A percentile compares a stretch with the other conserved stretches of the same genome.
These are phyloP conservation scores for Microbotryomycetes sp. DNA, from an alignment of 1,284 basidiomycete genomes.

Conservation along the genomic window DNA sequence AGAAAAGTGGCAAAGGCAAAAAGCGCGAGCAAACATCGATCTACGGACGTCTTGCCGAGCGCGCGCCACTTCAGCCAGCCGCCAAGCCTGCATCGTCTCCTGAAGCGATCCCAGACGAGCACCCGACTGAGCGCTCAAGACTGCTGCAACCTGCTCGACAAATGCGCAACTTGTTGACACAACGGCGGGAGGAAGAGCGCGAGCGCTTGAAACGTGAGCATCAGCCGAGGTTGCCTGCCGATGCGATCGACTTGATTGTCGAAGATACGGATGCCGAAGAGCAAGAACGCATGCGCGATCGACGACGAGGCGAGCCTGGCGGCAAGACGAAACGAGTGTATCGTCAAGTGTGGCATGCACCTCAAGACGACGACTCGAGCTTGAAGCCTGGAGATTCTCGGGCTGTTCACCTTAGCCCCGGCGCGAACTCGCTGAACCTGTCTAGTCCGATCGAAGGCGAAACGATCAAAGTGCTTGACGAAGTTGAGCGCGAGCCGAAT, in stretches of 20 bases:
- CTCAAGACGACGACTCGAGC: background rate
- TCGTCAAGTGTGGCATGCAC: conserved; percentile 13
- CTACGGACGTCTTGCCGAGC: conserved; percentile 25
- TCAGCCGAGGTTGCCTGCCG: conserved; percentile 51
- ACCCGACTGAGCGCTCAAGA: background rate
- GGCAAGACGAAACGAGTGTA: conserved; percentile 16
- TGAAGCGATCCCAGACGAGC: background rate
- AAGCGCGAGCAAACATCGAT: conserved; percentile 9
- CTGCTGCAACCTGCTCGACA: background rate
- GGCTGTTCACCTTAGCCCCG: background rate
- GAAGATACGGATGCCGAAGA: conserved; percentile 53
- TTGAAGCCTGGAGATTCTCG: background rate
- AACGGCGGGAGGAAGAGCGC: background rate
- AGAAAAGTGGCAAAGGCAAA: conserved; percentile 11
- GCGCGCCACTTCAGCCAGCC: background rate
- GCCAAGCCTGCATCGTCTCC: background rate
- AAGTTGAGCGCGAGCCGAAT: background rate
- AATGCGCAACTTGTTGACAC: background rate
- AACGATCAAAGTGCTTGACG: background rate
- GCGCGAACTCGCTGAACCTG: background rate
- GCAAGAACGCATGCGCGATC: conserved; percentile 49
- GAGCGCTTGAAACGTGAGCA: conserved; percentile 35
- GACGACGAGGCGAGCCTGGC: conserved; percentile 34
- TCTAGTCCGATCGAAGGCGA: conserved; percentile 3
- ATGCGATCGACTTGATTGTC: conserved; percentile 70